Conservation (phyloP, 345 rosid species). For the Combretum micranthum region DNA sequence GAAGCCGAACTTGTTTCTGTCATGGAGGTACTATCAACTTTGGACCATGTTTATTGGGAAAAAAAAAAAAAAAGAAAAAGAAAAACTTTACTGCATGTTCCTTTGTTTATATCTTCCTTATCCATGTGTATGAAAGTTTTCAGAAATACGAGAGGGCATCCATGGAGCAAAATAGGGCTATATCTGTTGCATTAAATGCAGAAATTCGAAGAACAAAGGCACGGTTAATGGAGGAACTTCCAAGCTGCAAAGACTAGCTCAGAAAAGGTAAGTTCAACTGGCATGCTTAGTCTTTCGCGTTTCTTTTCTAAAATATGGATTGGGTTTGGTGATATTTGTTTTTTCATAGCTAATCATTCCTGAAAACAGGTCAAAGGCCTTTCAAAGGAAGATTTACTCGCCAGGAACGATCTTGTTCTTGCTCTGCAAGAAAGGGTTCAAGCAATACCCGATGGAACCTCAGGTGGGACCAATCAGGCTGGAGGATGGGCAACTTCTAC, state of each 20-base stretch:
- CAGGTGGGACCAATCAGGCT: conserved; percentile 23
- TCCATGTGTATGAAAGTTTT: neutral
- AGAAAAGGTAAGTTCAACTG: conserved; percentile 51
- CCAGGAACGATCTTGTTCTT: conserved; percentile 56
- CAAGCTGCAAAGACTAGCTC: conserved; percentile 61
- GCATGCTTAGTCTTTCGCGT: no score
- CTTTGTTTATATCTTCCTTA: neutral
- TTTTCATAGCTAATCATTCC: neutral
- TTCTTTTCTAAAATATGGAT: no score
- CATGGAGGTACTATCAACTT: conserved; percentile 23
- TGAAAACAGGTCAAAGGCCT: conserved; percentile 58
- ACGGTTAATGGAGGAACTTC: conserved; percentile 55
- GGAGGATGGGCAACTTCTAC: conserved; percentile 59
- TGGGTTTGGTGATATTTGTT: neutral
- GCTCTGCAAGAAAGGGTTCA: conserved; percentile 55
- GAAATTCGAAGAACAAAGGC: conserved; percentile 76
- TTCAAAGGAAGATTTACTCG: conserved; percentile 49
- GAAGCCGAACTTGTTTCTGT: conserved; percentile 53
- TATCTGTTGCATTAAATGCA: conserved; percentile 60
- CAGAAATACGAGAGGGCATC: conserved; percentile 66
- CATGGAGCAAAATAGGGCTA: conserved; percentile 56
- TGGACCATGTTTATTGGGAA: no score
- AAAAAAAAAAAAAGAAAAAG: no score
- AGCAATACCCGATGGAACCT: conserved; percentile 57
- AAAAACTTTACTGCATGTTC: no score